Conservation (phyloP, 2,329 filamentous ascomycete species). For the Ilyonectria robusta region DNA sequence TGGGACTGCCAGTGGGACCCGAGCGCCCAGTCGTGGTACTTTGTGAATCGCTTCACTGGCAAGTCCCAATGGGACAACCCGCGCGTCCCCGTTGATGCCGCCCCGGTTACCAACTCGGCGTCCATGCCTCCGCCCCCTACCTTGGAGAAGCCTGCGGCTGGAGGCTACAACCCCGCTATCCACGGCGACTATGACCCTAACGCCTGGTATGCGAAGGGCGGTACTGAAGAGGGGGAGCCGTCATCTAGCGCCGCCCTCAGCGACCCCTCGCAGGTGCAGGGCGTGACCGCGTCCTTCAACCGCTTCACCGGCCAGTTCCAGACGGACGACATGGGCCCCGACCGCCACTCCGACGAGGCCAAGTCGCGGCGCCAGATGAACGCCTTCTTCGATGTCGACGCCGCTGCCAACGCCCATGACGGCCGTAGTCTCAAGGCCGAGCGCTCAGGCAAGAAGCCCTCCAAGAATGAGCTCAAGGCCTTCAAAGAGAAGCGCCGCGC, state of each 20-base stretch:
- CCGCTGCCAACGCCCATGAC: conserved; percentile 90
- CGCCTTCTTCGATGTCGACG: conserved; percentile 95
- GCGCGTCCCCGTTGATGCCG: conserved; percentile 70
- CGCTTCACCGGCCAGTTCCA: conserved; percentile 91
- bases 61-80: conserved; percentile 90
- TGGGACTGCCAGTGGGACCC: conserved; percentile 88
- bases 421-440: conserved; percentile 94
- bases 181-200: conserved; percentile 97
- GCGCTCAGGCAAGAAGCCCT: conserved; percentile 85
- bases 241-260: conserved; percentile 42
- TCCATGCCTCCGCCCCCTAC: conserved; percentile 51
- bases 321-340: conserved; percentile 74
- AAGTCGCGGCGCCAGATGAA: conserved; percentile 92
- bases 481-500: conserved; percentile 92
- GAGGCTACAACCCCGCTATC: conserved; percentile 95
- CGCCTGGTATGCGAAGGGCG: conserved; percentile 87
- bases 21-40: conserved; percentile 80
- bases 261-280: conserved; percentile 70
- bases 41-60: conserved; percentile 85
- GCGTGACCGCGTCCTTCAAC: conserved; percentile 85
- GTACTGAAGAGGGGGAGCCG: conserved; percentile 52
- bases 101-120: conserved; percentile 49
- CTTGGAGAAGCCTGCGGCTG: conserved; percentile 63
- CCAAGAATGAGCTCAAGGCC: conserved; percentile 87
- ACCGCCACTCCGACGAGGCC: conserved; percentile 87